Percentiles rank a stretch among this genome's conserved stretches.
Conservation (phyloP, 2,329 filamentous ascomycete species). For the Aphanoascus verrucosus region DNA sequence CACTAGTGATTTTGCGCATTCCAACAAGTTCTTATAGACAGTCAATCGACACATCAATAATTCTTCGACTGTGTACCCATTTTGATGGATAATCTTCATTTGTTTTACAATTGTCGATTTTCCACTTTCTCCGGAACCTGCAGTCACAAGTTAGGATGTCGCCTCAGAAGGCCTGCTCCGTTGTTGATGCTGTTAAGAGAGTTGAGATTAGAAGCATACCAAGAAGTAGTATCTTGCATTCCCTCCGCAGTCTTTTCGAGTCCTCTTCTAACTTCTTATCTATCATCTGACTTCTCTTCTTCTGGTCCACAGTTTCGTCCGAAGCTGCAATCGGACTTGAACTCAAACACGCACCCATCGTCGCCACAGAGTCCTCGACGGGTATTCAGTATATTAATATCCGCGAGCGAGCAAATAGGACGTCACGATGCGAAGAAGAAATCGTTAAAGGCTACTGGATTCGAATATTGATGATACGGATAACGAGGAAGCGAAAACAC, state of each 20-base stretch:
- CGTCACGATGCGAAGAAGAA: not conserved
- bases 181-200: not conserved
- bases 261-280: conserved; percentile 91
- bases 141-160: conserved; percentile 13
- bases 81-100: conserved; percentile 99
- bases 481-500: not conserved
- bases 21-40: conserved; percentile 95
- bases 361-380: not conserved
- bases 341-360: conserved; percentile 91
- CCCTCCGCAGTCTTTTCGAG: conserved; percentile 77
- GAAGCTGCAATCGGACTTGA: conserved; percentile 45
- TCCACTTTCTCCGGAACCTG: conserved; percentile 94
- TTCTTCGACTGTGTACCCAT: conserved; percentile 92
- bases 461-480: not conserved
- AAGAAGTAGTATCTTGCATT: conserved; percentile 96
- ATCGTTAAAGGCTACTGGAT: not conserved
- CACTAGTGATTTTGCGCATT: conserved; percentile 90
- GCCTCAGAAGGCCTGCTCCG: not conserved
- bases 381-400: not conserved
- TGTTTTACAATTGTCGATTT: conserved; percentile 99
- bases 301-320: conserved; percentile 64
- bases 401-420: not conserved
- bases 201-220: conserved; percentile 44
- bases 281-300: conserved; percentile 93
- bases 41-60: conserved; percentile 88